Base-by-base conservation (phyloP, 2,329 filamentous ascomycete genomes). In the Clarireedia monteithiana region DNA sequence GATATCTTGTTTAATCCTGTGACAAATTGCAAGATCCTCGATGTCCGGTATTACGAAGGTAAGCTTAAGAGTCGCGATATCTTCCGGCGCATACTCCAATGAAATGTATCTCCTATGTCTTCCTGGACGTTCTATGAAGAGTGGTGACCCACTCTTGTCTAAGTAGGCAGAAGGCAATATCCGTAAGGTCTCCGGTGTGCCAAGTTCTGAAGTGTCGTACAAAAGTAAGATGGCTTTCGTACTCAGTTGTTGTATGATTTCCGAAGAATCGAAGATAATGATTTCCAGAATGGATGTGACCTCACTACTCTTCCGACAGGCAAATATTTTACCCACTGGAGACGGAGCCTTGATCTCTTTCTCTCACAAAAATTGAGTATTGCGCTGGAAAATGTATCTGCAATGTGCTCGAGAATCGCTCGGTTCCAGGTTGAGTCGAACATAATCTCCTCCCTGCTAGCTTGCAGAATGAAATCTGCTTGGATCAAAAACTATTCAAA, bases 381-480 rank as follows among this genome's bases (percentile, higher is more conserved):
- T n/a, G 38, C 38, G 38, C 17, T 17, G 7, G 5, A 15, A 40
- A 40, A 40, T 15, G 15, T 17, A 15, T n/a, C 14, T 17, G 38
- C 38, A 40, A 40, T 44, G 12, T 17, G 30, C 3, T 27, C 5
- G 1, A 61, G 14, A 38, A 62, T 55, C 3, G 20, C 49, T 17
- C 52, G 51, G 44, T 63, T 63, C 48, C 60, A 50, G 2, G n/a
- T n/a, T 5, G 57, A 59, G 34, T 61, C 53, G 34, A 56, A 17
- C 38, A 40, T 46, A 40, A 61, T 53, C n/a, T 63, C 60, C 39
- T 61, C 50, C 27, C 62, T 53, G 46, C 46, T 62, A 17, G 62
- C 60, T 39, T 58, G 53, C 17, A 59, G 45, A 15, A 63, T 53
- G 48, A 63, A 62, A 48, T 63, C 60, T 15, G 62, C 56, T 58